These are phyloP conservation scores for Phaeodactylum tricornutum DNA, from an alignment of 108 stramenopile species.

Conservation along the genomic window DNA sequence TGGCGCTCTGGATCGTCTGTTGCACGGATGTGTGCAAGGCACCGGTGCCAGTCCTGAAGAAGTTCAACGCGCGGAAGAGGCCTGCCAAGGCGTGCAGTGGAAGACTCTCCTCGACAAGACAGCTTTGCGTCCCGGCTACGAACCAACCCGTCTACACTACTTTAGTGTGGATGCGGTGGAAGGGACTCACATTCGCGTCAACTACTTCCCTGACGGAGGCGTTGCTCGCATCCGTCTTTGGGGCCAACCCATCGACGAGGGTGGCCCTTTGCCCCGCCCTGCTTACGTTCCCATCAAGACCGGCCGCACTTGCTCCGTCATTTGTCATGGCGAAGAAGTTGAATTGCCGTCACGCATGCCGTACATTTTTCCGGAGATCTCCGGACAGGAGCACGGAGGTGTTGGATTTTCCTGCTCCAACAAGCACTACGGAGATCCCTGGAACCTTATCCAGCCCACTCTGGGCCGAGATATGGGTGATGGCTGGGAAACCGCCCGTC, in stretches of 20 bases:
- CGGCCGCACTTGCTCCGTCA: slow-evolving; percentile 18
- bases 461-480: slow-evolving; percentile 84
- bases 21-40: slow-evolving; percentile 58
- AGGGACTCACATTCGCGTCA: slow-evolving; percentile 53
- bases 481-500: slow-evolving; percentile 91
- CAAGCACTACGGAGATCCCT: slow-evolving; percentile 87
- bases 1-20: slow-evolving; percentile 37
- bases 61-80: slow-evolving; percentile 34
- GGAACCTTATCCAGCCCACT: slow-evolving; percentile 56
- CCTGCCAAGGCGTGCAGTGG: slow-evolving; percentile 50
- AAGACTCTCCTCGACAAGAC: slow-evolving; percentile 44
- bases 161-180: slow-evolving; percentile 23
- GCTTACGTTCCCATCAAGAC: slow-evolving; percentile 32
- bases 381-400: slow-evolving; percentile 41
- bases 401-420: slow-evolving; percentile 69
- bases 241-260: slow-evolving; percentile 17
- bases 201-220: slow-evolving; percentile 91
- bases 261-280: slow-evolving; percentile 7
- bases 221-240: slow-evolving; percentile 73
- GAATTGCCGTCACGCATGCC: slow-evolving; percentile 20
- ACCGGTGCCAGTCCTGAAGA: slow-evolving; percentile 38
- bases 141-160: slow-evolving; percentile 57
- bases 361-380: slow-evolving; percentile 43
- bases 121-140: slow-evolving; percentile 66
- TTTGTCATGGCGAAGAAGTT: slow-evolving; percentile 20